A percentile compares a stretch with the other conserved stretches of the same genome.
phyloP scores from a whole-genome alignment of 176 grass and related monocot genomes.

The Secale cereale region DNA sequence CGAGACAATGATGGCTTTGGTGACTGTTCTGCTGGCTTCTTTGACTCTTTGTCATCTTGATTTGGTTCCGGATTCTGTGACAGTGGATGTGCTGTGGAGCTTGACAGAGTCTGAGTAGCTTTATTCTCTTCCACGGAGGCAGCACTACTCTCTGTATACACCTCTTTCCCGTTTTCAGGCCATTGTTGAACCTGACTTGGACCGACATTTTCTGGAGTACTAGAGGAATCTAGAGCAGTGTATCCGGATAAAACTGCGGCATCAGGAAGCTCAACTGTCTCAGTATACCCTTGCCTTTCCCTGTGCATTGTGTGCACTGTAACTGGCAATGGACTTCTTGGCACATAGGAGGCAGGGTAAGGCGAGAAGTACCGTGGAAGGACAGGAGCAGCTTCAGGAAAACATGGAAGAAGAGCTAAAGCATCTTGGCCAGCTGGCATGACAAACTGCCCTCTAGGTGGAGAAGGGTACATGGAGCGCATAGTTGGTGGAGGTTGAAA shows the following conservation, averaged over 20 bases:
- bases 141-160: not conserved
- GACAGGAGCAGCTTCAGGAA: slow-evolving; percentile 26
- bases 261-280: slow-evolving; percentile 19
- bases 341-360: slow-evolving; percentile 35
- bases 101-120: not conserved
- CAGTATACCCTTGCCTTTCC: slow-evolving; percentile 18
- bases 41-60: slow-evolving; percentile 11
- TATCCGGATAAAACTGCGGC: slow-evolving; percentile 24
- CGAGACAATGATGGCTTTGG: not conserved
- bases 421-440: slow-evolving; percentile 25
- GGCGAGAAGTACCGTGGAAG: slow-evolving; percentile 37
- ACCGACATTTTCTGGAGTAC: not conserved
- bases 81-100: not conserved
- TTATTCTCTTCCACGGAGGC: slow-evolving; percentile 13
- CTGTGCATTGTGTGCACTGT: slow-evolving; percentile 26
- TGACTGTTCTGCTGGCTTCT: slow-evolving; percentile 9
- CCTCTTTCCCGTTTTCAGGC: slow-evolving; percentile 19
- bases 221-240: slow-evolving; percentile 12
- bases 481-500: slow-evolving; percentile 39
- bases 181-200: not conserved
- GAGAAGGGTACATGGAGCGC: slow-evolving; percentile 42
- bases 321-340: slow-evolving; percentile 23
- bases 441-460: slow-evolving; percentile 31
- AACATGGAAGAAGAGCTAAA: slow-evolving; percentile 32
- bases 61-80: not conserved